Base-by-base conservation (phyloP, 1,139 yeast genomes). In the Eremothecium sinecaudum region DNA sequence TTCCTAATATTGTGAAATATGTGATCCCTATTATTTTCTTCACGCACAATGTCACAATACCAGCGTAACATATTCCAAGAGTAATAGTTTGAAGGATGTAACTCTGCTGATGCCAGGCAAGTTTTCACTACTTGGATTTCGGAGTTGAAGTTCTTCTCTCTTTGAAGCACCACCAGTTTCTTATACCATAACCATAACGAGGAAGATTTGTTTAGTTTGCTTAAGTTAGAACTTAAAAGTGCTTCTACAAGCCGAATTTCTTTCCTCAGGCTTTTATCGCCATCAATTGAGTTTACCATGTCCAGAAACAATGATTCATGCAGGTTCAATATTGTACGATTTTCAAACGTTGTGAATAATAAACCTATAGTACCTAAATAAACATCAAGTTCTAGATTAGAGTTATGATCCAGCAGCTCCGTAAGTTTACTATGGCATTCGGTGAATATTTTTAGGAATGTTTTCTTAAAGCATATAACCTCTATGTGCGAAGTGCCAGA, bases 71-170 rank as follows among this genome's bases (percentile, higher is more conserved):
- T 53, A 31, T 57, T 56, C 62, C 68, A 61, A 1, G 70, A 62
- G 37, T 69, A 67, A 39, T 67, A 69, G 38, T 66, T 69, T 2
- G 67, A 53, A 9, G 58, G 54, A 44, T 69, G 74, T 3, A 47
- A 33, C 10, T 40, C 38, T 0, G 57, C 63, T 2, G 64, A 50
- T 4, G 30, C 33, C 2, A 50, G 12, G 12, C 55, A 46, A 0
- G 51, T 45, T 2, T 19, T n/a, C 2, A 30, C 18, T 22, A 17
- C 39, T n/a, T 35, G 29, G 4, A 37, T 14, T 8, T 22, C 11
- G 4, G 28, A 7, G 10, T 22, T 12, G 14, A 30, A 24, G 24
- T 33, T 19, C 24, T n/a, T 8, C 11, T 24, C 7, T 11, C 24
- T 18, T 8, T 27, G 11, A 4, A 45, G 10, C 5, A 53, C 37